These are phyloP conservation scores for Scedosporium aurantiacum DNA, from an alignment of 2,329 filamentous ascomycete species.

Conservation along the genomic window DNA sequence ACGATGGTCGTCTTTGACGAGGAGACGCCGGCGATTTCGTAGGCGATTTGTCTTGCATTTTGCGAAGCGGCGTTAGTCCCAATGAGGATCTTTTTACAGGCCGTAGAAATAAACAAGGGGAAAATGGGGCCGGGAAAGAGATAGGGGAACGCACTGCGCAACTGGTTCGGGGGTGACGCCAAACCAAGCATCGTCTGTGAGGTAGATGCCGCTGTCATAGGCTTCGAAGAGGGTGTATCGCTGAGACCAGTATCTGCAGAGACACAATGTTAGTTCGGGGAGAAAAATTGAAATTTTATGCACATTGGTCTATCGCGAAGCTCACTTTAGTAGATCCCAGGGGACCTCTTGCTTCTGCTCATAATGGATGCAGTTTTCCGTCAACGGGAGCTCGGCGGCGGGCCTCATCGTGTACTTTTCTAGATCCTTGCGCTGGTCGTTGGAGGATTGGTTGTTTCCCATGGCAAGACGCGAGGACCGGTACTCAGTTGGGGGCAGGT, in stretches of 20 bases:
- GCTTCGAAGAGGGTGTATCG: conserved; percentile 76
- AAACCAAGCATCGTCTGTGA: conserved; percentile 95
- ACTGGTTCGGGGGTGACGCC: conserved; percentile 91
- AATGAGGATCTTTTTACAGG: too few relatives aligned
- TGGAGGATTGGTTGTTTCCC: background rate
- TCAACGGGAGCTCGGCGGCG: conserved; percentile 37
- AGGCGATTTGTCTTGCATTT: conserved; percentile 55
- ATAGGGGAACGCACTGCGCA: conserved; percentile 50
- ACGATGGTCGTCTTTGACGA: conserved; percentile 56
- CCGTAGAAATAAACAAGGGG: too few relatives aligned
- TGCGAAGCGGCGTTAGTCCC: conserved; percentile 10
- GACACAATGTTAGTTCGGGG: background rate
- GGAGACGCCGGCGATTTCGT: conserved; percentile 51
- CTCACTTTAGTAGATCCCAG: conserved; percentile 73
- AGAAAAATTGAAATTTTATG: background rate
- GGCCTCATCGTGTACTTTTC: conserved; percentile 24
- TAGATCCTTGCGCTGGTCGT: background rate
- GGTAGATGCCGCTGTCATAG: conserved; percentile 78
- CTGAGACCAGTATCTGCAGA: conserved; percentile 73
- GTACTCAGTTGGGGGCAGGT: too few relatives aligned
- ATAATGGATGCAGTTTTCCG: conserved; percentile 66
- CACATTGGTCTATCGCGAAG: background rate
- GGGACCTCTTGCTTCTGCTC: conserved; percentile 59
- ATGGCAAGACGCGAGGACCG: background rate
- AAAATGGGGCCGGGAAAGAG: background rate